Evolutionary conservation across 176 grass and related monocot genomes (phyloP).

Genomic region (Elymus sibiricus): DNA sequence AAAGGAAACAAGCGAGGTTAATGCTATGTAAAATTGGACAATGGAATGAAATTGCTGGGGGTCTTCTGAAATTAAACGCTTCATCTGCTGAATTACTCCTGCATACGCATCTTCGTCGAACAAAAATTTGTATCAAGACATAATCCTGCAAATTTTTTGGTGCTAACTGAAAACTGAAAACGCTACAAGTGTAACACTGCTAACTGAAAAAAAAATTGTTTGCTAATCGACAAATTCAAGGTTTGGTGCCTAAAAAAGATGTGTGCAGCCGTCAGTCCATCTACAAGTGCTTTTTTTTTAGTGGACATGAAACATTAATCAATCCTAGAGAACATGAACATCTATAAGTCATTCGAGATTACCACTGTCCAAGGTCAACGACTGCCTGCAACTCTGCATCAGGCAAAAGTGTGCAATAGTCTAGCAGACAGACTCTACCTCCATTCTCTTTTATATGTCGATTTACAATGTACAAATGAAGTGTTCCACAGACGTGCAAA

Average conservation of each 20-base stretch:
- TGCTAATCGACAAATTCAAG: background rate
- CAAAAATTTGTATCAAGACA: background rate
- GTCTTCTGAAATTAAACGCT: background rate
- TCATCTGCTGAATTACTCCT: no score
- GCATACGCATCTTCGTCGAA: no score
- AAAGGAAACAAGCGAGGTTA: background rate
- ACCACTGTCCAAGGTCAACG: background rate
- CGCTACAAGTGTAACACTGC: no score
- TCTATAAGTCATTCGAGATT: background rate
- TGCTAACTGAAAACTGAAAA: no score
- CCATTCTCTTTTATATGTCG: background rate
- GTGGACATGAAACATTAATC: background rate
- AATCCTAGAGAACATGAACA: constrained; percentile 2
- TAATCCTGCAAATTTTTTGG: no score
- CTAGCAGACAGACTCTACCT: background rate
- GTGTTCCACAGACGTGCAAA: background rate
- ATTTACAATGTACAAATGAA: background rate
- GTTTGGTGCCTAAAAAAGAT: background rate
- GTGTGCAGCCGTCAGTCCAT: background rate
- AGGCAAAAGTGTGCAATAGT: background rate
- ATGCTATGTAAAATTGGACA: no score
- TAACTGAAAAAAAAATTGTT: background rate
- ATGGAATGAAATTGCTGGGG: background rate
- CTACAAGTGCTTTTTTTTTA: background rate
- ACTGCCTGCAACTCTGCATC: background rate